phyloP scores from a whole-genome alignment of 176 grass and related monocot genomes.

The Pharus latifolius region DNA sequence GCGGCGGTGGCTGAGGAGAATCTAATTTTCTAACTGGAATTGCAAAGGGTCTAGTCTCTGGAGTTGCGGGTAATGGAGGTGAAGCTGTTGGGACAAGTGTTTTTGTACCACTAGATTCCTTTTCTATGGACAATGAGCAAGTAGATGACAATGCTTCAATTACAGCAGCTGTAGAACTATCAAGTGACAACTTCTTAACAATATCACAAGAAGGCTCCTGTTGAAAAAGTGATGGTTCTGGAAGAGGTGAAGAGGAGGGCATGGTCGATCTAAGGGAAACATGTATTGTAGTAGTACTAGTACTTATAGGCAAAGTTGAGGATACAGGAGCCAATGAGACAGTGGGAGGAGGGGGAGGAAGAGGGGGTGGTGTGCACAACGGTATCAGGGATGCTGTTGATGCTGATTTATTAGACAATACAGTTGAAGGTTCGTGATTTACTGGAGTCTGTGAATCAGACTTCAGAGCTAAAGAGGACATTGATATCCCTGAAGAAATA shows the following conservation, averaged over 20 bases:
- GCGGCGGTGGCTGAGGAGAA: constrained; percentile 5
- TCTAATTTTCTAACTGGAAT: neutral
- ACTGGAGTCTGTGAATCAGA: constrained; percentile 26
- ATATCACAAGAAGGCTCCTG: constrained; percentile 12
- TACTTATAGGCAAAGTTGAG: constrained; percentile 8
- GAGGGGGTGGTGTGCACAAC: constrained; percentile 22
- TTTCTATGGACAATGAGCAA: constrained; percentile 6
- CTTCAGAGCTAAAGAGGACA: neutral
- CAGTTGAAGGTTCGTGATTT: constrained; percentile 9
- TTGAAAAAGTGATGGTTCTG: constrained; percentile 22
- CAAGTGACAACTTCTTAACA: constrained; percentile 2
- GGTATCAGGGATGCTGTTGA: constrained; percentile 22
- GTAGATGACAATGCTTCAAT: neutral
- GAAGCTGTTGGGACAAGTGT: constrained; percentile 1
- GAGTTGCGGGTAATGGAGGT: constrained; percentile 1
- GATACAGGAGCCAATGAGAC: constrained; percentile 23
- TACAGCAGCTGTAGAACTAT: constrained; percentile 1
- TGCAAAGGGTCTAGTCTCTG: neutral
- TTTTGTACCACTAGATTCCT: constrained; percentile 9
- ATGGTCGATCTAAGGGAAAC: constrained; percentile 30
- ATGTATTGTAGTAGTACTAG: constrained; percentile 16
- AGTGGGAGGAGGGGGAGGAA: constrained; percentile 33
- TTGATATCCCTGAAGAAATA: constrained; percentile 1
- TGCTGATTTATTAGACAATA: constrained; percentile 19
- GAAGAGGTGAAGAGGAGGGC: constrained; percentile 13